Base-by-base conservation (phyloP, 805 yeast species). In the Blastobotrys muscicola region DNA sequence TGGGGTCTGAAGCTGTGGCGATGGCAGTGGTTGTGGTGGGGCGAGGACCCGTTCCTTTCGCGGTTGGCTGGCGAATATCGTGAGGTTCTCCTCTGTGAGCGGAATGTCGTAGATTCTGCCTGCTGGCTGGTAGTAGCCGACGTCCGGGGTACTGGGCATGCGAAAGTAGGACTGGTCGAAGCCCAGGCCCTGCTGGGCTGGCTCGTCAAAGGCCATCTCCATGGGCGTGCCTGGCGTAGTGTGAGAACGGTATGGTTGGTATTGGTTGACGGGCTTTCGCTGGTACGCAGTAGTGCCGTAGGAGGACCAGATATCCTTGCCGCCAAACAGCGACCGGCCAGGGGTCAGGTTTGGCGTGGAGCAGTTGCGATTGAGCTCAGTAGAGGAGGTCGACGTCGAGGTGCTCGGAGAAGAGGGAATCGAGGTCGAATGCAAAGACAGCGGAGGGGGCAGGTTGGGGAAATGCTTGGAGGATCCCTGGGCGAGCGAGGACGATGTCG, bases 181-280 rank as follows among this genome's bases (percentile, higher is more conserved):
- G 12, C 38, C 36, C 23, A 23, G 23, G 31, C 36, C 36, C 26
- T 20, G 26, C 26, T 20, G 26, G 2, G 42, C 36, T 4, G 53
- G 49, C 13, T 49, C 51, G 44, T 33, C 36, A 23, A 56, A 41
- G 8, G 50, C 57, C 37, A 36, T 44, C 8, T 41, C 47, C 31
- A 43, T 12, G 10, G 47, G 44, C 30, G 49, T 43, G 16, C 46
- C 43, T 7, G 47, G 66, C 58, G 36, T 54, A 52, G 39, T 43
- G 47, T 35, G 44, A 3, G 44, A 35, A 29, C 43, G 23, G 29
- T 41, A 41, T 39, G 44, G 43, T 38, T 42, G 38, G 43, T 43
- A 15, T 46, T 48, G 50, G 23, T 10, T 34, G 4, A 16, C 37
- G 13, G 29, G 40, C 29, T 36, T 26, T 11, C 33, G 43, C 30